A percentile compares a stretch with the other conserved stretches of the same genome.
These are phyloP conservation scores for Pleurozium schreberi DNA, from an alignment of 225 moss, liverwort and hornwort species.

Conservation along the genomic window DNA sequence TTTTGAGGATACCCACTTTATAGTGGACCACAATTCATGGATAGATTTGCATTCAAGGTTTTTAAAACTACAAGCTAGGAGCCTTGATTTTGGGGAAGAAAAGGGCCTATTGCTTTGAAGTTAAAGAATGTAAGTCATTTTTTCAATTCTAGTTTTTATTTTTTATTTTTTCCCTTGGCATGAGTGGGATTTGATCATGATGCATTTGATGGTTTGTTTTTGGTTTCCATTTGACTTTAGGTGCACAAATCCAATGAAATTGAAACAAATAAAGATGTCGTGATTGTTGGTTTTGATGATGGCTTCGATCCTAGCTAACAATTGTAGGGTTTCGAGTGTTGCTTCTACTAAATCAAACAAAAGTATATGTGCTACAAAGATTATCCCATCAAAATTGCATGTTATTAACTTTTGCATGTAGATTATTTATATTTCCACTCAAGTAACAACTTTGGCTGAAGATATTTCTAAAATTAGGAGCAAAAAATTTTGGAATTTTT, in stretches of 20 bases:
- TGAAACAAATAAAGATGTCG: neutral
- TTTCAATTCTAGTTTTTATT: neutral
- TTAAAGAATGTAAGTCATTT: neutral
- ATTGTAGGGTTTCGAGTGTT: neutral
- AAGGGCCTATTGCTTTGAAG: neutral
- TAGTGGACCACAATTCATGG: neutral
- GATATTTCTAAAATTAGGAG: neutral
- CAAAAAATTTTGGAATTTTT: neutral
- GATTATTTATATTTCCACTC: neutral
- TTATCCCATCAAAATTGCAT: neutral
- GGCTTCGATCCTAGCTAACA: neutral
- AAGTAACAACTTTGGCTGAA: accelerated
- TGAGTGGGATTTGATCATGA: neutral
- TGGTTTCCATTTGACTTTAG: neutral
- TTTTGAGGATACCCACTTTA: neutral
- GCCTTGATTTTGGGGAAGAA: neutral
- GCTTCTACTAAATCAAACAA: neutral
- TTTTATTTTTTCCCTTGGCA: neutral
- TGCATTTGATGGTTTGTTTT: neutral
- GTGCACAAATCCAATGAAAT: neutral
- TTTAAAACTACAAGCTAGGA: accelerated
- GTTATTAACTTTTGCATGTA: neutral
- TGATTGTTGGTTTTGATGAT: accelerated
- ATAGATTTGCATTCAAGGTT: neutral
- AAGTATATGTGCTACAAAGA: neutral